A percentile compares a stretch with the other conserved stretches of the same genome.
Evolutionary conservation across 345 rosid species (phyloP).

Genomic region (Populus davidiana): DNA sequence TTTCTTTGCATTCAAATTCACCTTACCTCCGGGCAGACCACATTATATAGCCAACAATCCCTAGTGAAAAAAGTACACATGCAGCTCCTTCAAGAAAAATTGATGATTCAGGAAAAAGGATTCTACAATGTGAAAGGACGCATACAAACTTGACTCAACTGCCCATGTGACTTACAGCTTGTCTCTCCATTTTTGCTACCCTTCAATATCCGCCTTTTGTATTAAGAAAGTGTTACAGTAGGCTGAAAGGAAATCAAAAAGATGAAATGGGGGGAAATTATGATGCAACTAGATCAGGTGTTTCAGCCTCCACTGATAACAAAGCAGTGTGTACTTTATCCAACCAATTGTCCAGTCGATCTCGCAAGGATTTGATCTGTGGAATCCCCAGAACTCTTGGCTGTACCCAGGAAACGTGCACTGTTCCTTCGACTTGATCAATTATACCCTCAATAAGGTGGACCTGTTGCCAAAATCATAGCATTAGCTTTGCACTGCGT

Average conservation of each 20-base stretch:
- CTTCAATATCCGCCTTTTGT: neutral
- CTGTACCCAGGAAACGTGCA: constrained; percentile 95
- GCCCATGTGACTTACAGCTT: neutral
- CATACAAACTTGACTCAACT: constrained; percentile 1
- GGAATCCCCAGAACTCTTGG: constrained; percentile 95
- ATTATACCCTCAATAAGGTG: constrained; percentile 94
- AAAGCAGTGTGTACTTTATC: constrained; percentile 79
- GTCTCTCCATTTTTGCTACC: constrained; percentile 2
- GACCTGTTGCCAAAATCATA: constrained; percentile 47
- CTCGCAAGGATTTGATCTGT: constrained; percentile 84
- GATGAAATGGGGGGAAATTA: constrained; percentile 22
- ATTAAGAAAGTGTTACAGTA: constrained; percentile 10
- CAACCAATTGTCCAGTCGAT: constrained; percentile 78
- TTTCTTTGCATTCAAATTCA: constrained; percentile 1
- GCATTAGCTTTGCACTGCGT: neutral
- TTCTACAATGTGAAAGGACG: constrained; percentile 6
- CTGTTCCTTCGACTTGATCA: constrained; percentile 94
- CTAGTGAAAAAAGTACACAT: neutral
- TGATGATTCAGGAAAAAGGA: neutral
- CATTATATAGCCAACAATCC: neutral
- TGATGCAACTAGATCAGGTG: constrained; percentile 92
- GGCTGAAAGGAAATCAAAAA: neutral
- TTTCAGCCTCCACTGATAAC: constrained; percentile 92
- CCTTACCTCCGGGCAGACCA: neutral
- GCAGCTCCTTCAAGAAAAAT: neutral